phyloP scores from a whole-genome alignment of 257 asterid genomes.

The Solanum gracilifrons region DNA sequence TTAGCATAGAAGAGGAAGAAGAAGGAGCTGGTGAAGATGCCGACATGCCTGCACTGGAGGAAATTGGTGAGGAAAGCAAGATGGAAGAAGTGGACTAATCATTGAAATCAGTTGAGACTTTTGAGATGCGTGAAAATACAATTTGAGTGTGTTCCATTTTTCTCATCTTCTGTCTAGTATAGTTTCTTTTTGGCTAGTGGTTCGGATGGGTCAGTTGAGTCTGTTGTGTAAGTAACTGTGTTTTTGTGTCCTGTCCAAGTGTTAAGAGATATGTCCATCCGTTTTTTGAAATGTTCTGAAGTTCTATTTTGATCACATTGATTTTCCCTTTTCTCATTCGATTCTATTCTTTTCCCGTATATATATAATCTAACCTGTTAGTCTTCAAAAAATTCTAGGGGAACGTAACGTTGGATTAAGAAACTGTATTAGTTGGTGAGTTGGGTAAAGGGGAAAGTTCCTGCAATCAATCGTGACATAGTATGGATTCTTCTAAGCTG shows the following conservation, averaged over 20 bases:
- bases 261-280: too few relatives aligned
- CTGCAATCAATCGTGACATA: not conserved
- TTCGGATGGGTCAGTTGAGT: not conserved
- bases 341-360: not conserved
- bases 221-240: not conserved
- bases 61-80: slow-evolving; percentile 74
- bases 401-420: not conserved
- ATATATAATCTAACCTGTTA: not conserved
- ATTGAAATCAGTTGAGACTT: not conserved
- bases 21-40: slow-evolving; percentile 40
- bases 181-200: not conserved
- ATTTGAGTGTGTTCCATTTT: not conserved
- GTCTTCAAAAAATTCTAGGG: not conserved
- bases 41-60: slow-evolving; percentile 67
- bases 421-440: not conserved
- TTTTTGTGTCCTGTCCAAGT: not conserved
- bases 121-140: not conserved
- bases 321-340: not conserved
- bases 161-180: not conserved
- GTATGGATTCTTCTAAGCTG: not conserved
- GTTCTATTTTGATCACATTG: not conserved
- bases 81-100: slow-evolving; percentile 79
- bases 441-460: not conserved
- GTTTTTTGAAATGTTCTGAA: not conserved
- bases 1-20: slow-evolving; percentile 66